Evolutionary conservation across 2,329 filamentous ascomycete genomes (phyloP).

Genomic region (Arthrobotrys iridis): DNA sequence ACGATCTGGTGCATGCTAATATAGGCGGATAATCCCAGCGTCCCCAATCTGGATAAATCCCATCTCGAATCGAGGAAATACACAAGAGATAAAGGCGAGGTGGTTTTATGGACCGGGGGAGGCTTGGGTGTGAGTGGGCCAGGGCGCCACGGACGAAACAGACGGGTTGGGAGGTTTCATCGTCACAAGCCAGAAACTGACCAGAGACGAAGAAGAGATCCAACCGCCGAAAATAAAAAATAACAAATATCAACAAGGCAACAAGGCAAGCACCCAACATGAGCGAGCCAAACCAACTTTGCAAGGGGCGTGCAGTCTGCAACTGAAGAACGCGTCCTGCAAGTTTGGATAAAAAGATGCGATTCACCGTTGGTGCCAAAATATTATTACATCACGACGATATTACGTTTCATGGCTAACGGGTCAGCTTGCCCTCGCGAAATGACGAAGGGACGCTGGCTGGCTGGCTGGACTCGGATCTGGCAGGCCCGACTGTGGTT

Average conservation of each 20-base stretch:
- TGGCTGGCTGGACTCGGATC: conserved; percentile 2
- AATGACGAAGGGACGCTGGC: conserved; percentile 12
- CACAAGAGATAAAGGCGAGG: conserved; percentile 14
- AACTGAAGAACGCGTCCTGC: conserved; percentile 41
- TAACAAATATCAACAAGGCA: conserved; percentile 35
- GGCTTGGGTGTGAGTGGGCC: conserved; percentile 8
- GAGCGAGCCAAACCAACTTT: conserved; percentile 1
- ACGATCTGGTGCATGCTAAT: conserved; percentile 16
- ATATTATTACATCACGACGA: conserved; percentile 47
- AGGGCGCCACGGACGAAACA: conserved; percentile 38
- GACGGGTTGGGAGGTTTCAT: conserved; percentile 33
- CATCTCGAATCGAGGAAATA: conserved; percentile 25
- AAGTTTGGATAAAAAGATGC: conserved; percentile 1
- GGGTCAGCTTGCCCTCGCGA: conserved; percentile 3
- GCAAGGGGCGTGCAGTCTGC: conserved; percentile 10
- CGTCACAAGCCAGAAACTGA: conserved; percentile 29
- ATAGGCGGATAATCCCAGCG: conserved; percentile 18
- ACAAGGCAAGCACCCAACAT: conserved; percentile 9
- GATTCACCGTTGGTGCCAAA: conserved; percentile 14
- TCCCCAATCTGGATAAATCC: conserved; percentile 34
- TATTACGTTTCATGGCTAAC: conserved; percentile 43
- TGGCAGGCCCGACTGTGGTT: conserved; percentile 1
- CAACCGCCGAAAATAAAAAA: conserved; percentile 16
- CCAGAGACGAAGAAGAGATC: background rate
- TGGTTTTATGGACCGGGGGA: background rate